A percentile compares a stretch with the other conserved stretches of the same genome.
These are phyloP conservation scores for Lentithecium fluviatile DNA, from an alignment of 495 filamentous ascomycete genomes.

Conservation along the genomic window DNA sequence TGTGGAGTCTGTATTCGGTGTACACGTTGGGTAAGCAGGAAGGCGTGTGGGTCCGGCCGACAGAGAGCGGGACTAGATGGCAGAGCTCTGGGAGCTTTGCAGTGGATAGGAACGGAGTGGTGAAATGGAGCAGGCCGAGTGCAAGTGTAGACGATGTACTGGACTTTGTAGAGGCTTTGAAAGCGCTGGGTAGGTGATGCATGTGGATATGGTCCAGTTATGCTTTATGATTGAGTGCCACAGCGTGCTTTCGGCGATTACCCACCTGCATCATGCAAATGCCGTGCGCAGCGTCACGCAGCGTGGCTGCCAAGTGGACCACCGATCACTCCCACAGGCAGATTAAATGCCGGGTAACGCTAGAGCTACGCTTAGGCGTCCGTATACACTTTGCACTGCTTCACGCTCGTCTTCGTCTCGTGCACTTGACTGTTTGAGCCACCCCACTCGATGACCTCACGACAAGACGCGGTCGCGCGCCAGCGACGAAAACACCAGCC, in stretches of 20 bases:
- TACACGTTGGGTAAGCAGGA: slow-evolving; percentile 53
- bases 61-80: slow-evolving; percentile 58
- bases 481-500: neutral
- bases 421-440: too few species aligned
- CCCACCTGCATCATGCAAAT: too few species aligned
- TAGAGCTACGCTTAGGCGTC: too few species aligned
- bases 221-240: too few species aligned
- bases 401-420: neutral
- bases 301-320: too few species aligned
- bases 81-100: slow-evolving; percentile 59
- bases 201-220: too few species aligned
- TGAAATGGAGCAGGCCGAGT: slow-evolving; percentile 51
- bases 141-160: slow-evolving; percentile 51
- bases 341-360: too few species aligned
- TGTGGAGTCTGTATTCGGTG: slow-evolving; percentile 48
- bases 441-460: neutral
- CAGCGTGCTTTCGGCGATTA: too few species aligned
- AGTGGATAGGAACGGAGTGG: slow-evolving; percentile 50
- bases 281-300: too few species aligned
- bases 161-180: slow-evolving; percentile 50
- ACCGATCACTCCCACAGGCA: too few species aligned
- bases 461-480: neutral
- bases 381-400: neutral
- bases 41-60: slow-evolving; percentile 56
- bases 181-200: neutral